A percentile compares a stretch with the other conserved stretches of the same genome.
Conservation (phyloP, 2,329 filamentous ascomycete genomes). For the Fusarium robinianum region DNA sequence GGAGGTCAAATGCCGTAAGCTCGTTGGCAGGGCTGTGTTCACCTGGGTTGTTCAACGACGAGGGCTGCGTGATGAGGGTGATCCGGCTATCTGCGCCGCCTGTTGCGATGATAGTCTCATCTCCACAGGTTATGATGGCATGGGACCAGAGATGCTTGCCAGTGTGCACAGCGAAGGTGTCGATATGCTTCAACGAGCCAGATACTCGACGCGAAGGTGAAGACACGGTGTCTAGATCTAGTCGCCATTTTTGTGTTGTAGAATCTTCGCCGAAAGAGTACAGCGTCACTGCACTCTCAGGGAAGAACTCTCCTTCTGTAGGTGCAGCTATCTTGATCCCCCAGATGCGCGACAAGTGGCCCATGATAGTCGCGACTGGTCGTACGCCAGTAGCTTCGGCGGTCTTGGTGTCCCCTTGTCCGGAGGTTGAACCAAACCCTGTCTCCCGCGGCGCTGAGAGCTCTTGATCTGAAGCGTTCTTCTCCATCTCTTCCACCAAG, state of each 20-base stretch:
- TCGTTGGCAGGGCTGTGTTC: slow-evolving; percentile 1
- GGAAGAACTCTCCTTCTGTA: slow-evolving; percentile 22
- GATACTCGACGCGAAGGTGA: slow-evolving; percentile 3
- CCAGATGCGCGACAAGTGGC: slow-evolving; percentile 90
- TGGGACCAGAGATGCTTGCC: slow-evolving; percentile 94
- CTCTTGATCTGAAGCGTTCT: slow-evolving; percentile 12
- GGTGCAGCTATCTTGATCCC: slow-evolving; percentile 67
- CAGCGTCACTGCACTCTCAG: slow-evolving; percentile 50
- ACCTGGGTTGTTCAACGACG: neutral
- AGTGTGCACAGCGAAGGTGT: slow-evolving; percentile 67
- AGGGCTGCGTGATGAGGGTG: slow-evolving; percentile 47
- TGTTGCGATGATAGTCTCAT: slow-evolving; percentile 60
- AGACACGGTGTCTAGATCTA: slow-evolving; percentile 45
- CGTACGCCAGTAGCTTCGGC: slow-evolving; percentile 29
- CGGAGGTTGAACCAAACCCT: slow-evolving; percentile 57
- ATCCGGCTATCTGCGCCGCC: slow-evolving; percentile 85
- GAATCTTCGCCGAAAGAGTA: slow-evolving; percentile 87
- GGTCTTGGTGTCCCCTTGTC: slow-evolving; percentile 30
- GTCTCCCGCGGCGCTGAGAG: slow-evolving; percentile 57
- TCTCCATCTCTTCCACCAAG: too few relatives aligned
- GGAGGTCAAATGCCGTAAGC: slow-evolving; percentile 38
- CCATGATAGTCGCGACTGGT: slow-evolving; percentile 75
- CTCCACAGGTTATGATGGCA: slow-evolving; percentile 45
- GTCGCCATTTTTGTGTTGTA: slow-evolving; percentile 72
- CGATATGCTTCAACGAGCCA: slow-evolving; percentile 53